Conservation (phyloP, 2,329 filamentous ascomycete species). For the Aspergillus phoenicis region DNA sequence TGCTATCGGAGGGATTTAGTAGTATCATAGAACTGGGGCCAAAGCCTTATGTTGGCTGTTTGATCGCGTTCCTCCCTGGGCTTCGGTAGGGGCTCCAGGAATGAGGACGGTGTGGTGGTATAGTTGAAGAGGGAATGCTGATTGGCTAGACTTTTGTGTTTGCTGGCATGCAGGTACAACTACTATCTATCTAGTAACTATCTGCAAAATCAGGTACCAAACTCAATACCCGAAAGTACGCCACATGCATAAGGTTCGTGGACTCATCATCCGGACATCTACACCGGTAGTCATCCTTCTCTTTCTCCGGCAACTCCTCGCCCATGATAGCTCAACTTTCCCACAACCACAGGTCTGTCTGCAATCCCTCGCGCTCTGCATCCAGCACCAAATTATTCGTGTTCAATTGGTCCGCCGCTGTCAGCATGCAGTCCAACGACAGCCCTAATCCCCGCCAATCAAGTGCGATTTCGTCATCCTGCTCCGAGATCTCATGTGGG, state of each 20-base stretch:
- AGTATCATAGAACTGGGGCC: no score
- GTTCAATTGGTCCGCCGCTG: slow-evolving; percentile 24
- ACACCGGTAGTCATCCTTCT: background rate
- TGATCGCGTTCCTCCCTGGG: no score
- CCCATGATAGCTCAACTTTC: slow-evolving; percentile 9
- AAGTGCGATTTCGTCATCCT: slow-evolving; percentile 20
- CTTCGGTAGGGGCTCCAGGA: no score
- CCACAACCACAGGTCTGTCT: slow-evolving; percentile 26
- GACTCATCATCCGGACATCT: background rate
- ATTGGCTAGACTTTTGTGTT: no score
- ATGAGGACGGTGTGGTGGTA: no score
- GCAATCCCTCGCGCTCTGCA: slow-evolving; percentile 17
- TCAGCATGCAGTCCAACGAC: slow-evolving; percentile 27
- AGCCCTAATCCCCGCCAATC: slow-evolving; percentile 26
- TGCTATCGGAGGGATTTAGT: no score
- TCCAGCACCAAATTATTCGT: slow-evolving; percentile 21
- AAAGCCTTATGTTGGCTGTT: no score
- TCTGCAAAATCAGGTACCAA: no score
- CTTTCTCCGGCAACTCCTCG: background rate
- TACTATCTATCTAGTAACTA: no score
- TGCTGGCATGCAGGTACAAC: no score
- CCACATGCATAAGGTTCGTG: background rate
- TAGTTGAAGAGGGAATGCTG: no score
- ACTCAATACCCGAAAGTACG: no score
- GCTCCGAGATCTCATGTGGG: background rate